These are phyloP conservation scores for Thermoascus crustaceus DNA, from an alignment of 2,329 filamentous ascomycete species.

Conservation along the genomic window DNA sequence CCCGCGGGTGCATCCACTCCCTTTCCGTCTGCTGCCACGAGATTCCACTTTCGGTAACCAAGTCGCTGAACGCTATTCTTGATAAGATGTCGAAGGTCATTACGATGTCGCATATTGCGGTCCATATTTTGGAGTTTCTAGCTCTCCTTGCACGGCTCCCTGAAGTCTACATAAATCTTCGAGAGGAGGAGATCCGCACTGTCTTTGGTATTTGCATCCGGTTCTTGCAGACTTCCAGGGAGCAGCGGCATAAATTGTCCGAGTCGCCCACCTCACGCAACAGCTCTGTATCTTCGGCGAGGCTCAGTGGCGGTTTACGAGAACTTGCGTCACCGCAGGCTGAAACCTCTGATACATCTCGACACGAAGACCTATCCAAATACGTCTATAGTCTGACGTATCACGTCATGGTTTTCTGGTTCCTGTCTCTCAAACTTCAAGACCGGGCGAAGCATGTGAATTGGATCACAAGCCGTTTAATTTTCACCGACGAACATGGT, in stretches of 20 bases:
- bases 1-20: slow-evolving; percentile 89
- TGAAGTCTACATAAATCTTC: slow-evolving; percentile 77
- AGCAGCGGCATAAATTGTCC: slow-evolving; percentile 37
- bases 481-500: slow-evolving; percentile 67
- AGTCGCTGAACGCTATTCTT: slow-evolving; percentile 74
- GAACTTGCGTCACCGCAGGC: slow-evolving; percentile 29
- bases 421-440: slow-evolving; percentile 75
- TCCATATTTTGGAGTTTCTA: slow-evolving; percentile 95
- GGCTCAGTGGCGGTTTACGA: slow-evolving; percentile 37
- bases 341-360: slow-evolving; percentile 29
- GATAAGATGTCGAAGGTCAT: slow-evolving; percentile 95
- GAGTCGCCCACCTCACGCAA: slow-evolving; percentile 26
- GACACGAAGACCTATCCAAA: slow-evolving; percentile 71
- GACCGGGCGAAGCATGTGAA: slow-evolving; percentile 77
- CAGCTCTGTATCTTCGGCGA: slow-evolving; percentile 27
- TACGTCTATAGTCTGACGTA: slow-evolving; percentile 93
- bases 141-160: slow-evolving; percentile 77
- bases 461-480: slow-evolving; percentile 81
- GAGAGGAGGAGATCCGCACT: slow-evolving; percentile 83
- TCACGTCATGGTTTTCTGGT: slow-evolving; percentile 96
- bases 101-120: slow-evolving; percentile 80
- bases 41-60: slow-evolving; percentile 77
- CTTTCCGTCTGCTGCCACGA: slow-evolving; percentile 93
- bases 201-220: slow-evolving; percentile 94
- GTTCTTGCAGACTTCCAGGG: slow-evolving; percentile 81